Conservation (phyloP, 164 flowering plant genomes). For the Magnolia changhungtana region DNA sequence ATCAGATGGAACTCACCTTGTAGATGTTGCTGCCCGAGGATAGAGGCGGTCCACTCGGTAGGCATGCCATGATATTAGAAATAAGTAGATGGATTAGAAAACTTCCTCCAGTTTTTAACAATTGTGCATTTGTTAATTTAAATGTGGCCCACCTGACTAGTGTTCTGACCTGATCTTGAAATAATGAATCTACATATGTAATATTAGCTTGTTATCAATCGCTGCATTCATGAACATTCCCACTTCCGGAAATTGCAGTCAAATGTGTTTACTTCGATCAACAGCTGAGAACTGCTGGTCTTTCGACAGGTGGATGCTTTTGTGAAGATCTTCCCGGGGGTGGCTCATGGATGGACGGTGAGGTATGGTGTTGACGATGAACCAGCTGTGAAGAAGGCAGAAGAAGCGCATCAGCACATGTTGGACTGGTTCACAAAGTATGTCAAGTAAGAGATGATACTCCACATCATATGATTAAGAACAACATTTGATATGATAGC, state of each 20-base stretch:
- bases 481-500: background rate
- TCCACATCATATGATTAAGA: background rate
- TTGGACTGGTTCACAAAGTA: conserved; percentile 36
- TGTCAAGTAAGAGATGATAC: conserved; percentile 20
- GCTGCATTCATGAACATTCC: background rate
- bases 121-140: too few relatives aligned
- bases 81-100: too few relatives aligned
- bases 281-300: background rate
- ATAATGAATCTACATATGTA: too few relatives aligned
- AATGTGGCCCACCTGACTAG: too few relatives aligned
- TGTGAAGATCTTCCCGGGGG: conserved; percentile 43
- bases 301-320: conserved; percentile 26
- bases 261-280: background rate
- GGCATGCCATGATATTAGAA: too few relatives aligned
- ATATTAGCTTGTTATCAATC: background rate
- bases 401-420: conserved; percentile 40
- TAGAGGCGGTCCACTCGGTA: too few relatives aligned
- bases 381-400: conserved; percentile 31
- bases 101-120: background rate
- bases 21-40: too few relatives aligned
- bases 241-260: background rate
- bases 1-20: too few relatives aligned
- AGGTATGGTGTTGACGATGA: conserved; percentile 31
- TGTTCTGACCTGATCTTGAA: too few relatives aligned
- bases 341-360: conserved; percentile 41